Evolutionary conservation across 2,329 filamentous ascomycete species (phyloP).

Genomic region (Phialophora chinensis): DNA sequence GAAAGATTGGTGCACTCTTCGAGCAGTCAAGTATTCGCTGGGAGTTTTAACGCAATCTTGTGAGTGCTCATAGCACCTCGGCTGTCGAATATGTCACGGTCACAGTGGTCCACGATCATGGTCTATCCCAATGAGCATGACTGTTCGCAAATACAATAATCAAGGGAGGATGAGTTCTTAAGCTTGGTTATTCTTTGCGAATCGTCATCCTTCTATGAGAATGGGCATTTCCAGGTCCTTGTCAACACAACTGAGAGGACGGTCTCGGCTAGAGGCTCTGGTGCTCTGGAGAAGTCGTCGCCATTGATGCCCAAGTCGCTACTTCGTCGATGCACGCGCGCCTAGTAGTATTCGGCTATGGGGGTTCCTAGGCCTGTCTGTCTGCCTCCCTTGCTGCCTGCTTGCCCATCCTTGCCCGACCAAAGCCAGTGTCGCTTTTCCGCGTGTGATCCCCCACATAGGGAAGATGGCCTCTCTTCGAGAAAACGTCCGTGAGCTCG

Average conservation of each 20-base stretch:
- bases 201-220: not conserved
- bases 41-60: not conserved
- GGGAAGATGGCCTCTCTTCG: not conserved
- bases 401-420: too few species aligned
- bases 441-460: not conserved
- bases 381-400: not conserved
- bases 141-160: not conserved
- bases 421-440: not conserved
- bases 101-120: not conserved
- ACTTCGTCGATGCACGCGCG: not conserved
- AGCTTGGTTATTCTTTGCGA: not conserved
- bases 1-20: not conserved
- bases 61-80: not conserved
- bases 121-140: not conserved
- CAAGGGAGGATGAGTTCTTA: not conserved
- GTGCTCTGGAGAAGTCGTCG: not conserved
- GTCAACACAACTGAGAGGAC: not conserved
- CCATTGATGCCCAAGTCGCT: not conserved
- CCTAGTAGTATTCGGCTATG: not conserved
- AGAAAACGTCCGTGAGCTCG: not conserved
- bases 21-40: not conserved
- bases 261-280: too few species aligned
- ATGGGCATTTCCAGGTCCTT: not conserved
- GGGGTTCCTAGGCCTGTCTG: not conserved
- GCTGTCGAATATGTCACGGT: not conserved